phyloP scores from a whole-genome alignment of 768 basidiomycete species.

The Botryobasidium botryosum region DNA sequence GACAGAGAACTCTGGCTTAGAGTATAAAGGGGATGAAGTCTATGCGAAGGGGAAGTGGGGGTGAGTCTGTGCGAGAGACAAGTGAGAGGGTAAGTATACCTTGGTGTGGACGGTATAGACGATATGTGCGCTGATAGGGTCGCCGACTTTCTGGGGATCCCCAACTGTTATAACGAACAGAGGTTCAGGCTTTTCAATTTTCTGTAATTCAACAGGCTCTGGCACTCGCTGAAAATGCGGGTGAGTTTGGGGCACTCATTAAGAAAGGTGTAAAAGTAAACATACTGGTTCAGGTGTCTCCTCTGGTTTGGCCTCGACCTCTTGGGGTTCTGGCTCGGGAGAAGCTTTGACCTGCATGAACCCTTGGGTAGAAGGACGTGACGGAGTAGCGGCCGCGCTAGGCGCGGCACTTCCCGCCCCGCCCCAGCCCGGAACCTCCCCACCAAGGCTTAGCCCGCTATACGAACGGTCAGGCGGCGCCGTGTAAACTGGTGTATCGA shows the following conservation, averaged over 20 bases:
- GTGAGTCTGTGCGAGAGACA: background rate
- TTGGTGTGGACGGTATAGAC: slow-evolving; percentile 93
- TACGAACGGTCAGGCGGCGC: slow-evolving; percentile 5
- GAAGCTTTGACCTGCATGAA: no score
- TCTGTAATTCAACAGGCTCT: no score
- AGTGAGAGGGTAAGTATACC: slow-evolving; percentile 25
- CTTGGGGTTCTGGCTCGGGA: no score
- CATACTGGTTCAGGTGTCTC: no score
- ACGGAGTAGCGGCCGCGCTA: no score
- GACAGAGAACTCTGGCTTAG: slow-evolving; percentile 77
- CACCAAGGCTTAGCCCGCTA: slow-evolving; percentile 10
- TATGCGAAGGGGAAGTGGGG: slow-evolving; percentile 17
- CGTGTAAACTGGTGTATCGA: slow-evolving; percentile 6
- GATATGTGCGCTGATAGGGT: slow-evolving; percentile 81
- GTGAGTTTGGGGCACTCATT: no score
- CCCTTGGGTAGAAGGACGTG: no score
- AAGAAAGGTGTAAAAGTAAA: no score
- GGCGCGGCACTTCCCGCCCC: background rate
- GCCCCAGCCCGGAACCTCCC: slow-evolving; percentile 12
- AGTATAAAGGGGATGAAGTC: slow-evolving; percentile 75
- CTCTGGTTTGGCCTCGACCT: no score
- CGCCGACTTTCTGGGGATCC: slow-evolving; percentile 95
- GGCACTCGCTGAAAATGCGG: no score
- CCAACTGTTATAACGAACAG: slow-evolving; percentile 81
- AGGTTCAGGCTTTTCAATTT: slow-evolving; percentile 29